phyloP scores from a whole-genome alignment of 164 flowering plant genomes.

The Vitis cinerea region DNA sequence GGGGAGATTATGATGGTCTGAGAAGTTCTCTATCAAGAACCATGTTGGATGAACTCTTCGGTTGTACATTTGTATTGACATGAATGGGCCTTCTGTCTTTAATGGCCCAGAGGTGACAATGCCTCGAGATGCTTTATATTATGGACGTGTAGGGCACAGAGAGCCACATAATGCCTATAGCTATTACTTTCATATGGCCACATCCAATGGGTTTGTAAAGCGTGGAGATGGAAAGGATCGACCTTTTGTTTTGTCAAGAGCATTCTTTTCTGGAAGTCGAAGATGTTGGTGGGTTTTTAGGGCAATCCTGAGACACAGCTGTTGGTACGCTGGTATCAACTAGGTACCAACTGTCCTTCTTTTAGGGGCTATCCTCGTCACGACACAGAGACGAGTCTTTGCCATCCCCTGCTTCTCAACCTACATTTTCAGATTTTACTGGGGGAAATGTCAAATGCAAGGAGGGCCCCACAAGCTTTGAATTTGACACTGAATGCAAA shows the following conservation, averaged over 20 bases:
- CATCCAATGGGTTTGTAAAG: conserved; percentile 80
- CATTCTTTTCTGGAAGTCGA: conserved; percentile 94
- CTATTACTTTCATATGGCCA: conserved; percentile 91
- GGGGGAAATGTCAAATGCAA: too few species aligned
- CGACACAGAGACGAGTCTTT: conserved; percentile 75
- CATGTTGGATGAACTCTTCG: conserved; percentile 94
- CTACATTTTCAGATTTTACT: too few species aligned
- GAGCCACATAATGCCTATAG: conserved; percentile 97
- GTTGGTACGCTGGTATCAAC: conserved; percentile 95
- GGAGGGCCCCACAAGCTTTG: too few species aligned
- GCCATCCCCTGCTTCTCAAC: too few species aligned
- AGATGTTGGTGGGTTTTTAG: conserved; percentile 98
- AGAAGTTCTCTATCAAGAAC: conserved; percentile 65
- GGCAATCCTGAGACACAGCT: conserved; percentile 88
- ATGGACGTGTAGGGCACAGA: conserved; percentile 85
- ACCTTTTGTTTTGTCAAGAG: conserved; percentile 96
- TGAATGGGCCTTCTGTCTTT: conserved; percentile 99
- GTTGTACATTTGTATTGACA: conserved; percentile 96
- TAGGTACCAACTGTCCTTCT: conserved; percentile 96
- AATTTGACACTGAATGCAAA: too few species aligned
- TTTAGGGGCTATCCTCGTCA: conserved; percentile 98
- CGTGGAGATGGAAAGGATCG: conserved; percentile 87
- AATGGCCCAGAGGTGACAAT: conserved; percentile 98
- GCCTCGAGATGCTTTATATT: conserved; percentile 98
- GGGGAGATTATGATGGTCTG: conserved; percentile 93